Evolutionary conservation across 192 early-diverging fungal species (phyloP).

Genomic region (Coemansia sp.): DNA sequence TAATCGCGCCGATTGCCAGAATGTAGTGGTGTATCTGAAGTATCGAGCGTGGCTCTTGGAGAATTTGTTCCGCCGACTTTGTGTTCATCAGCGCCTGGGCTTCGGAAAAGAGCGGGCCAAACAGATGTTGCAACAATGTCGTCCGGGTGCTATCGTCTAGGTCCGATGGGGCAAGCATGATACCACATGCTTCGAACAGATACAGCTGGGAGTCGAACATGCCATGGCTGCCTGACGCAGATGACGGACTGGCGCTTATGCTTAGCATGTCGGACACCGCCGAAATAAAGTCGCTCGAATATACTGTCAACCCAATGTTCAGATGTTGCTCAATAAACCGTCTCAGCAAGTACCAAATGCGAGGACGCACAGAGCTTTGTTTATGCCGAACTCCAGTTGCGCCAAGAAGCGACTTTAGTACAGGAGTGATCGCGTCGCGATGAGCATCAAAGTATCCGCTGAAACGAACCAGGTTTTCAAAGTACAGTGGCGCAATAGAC

Average conservation of each 20-base stretch:
- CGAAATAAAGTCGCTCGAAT: conserved; percentile 52
- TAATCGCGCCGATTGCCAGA: conserved; percentile 78
- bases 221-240: conserved; percentile 31
- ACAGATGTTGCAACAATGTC: conserved; percentile 64
- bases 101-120: conserved; percentile 74
- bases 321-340: conserved; percentile 75
- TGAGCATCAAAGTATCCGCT: conserved; percentile 47
- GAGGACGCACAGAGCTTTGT: conserved; percentile 63
- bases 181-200: conserved; percentile 90
- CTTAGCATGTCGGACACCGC: conserved; percentile 66
- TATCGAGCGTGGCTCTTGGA: conserved; percentile 66
- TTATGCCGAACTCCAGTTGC: conserved; percentile 71
- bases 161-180: conserved; percentile 78
- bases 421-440: conserved; percentile 32
- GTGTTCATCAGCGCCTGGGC: conserved; percentile 71
- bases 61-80: conserved; percentile 52
- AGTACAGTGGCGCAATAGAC: conserved; percentile 37
- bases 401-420: conserved; percentile 47
- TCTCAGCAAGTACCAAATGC: conserved; percentile 87
- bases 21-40: conserved; percentile 81
- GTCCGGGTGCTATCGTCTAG: conserved; percentile 69
- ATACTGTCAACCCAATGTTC: conserved; percentile 25
- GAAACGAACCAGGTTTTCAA: conserved; percentile 53
- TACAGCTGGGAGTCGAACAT: conserved; percentile 82
- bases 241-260: conserved; percentile 60